Evolutionary conservation across 805 yeast species (phyloP), one percentile per base, ranked within the genome.

Genomic region (Jamesozyma piceae): DNA sequence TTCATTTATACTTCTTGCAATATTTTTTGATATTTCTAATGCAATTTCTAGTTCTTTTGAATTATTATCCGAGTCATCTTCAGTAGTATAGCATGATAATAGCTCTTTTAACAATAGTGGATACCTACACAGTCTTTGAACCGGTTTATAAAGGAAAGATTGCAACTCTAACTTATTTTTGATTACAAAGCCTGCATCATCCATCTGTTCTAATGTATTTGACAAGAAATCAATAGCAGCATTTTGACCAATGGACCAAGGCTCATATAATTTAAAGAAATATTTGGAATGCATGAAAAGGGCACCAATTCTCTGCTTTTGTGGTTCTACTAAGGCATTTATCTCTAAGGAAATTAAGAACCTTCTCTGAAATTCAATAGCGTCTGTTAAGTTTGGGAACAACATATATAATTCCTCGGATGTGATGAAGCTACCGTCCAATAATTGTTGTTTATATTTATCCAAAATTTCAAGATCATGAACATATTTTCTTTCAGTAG

Each of bases 41-140:
- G 96, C 96, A 42, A 73, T 62, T 22, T 74, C 67, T 26, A 90
- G 67, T 59, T 90, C 97, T 46, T 72, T 75, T 1, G 46, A 40
- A 13, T 39, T 46, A 14, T 27, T 32, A 31, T 14, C 34, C 15
- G 41, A 15, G 5, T 37, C 40, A 22, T 42, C 45, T 28, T 22
- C 31, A 18, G 17, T 22, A 2, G 39, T 27, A 22, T 40, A 33
- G 21, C 39, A 34, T 32, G 81, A 10, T 39, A 85, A 60, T 41
- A 92, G 69, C 57, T 86, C 92, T 53, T 75, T 78, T 41, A 92
- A 65, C 38, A 92, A 69, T 40, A 92, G 66, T 2, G 97, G 98
- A 62, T 92, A 92, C 60, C 89, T 86, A 71, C 96, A 86, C n/a
- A 92, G 72, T 49, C 99, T 75, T 67, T 92, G 99, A 31, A 92